A percentile compares a stretch with the other conserved stretches of the same genome.
Conservation (phyloP, 2,329 filamentous ascomycete genomes). For the Microcyclosporella mali region DNA sequence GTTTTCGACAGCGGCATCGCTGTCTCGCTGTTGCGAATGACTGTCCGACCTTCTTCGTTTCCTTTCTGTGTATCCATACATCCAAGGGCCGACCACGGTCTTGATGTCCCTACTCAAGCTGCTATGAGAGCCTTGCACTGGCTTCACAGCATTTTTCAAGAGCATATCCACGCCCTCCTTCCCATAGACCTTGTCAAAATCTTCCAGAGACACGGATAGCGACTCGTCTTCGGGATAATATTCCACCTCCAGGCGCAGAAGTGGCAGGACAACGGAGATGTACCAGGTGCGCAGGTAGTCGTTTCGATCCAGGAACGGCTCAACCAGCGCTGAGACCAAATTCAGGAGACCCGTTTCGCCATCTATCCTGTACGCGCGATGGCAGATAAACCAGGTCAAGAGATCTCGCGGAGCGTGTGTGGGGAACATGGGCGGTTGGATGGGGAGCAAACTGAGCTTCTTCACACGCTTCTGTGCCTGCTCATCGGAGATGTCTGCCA, state of each 20-base stretch:
- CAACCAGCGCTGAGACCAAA: constrained; percentile 61
- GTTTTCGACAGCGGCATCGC: constrained; percentile 5
- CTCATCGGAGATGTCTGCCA: constrained; percentile 56
- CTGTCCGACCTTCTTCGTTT: constrained; percentile 35
- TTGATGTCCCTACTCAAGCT: constrained; percentile 57
- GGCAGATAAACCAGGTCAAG: constrained; percentile 59
- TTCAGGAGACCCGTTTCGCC: constrained; percentile 64
- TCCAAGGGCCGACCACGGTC: constrained; percentile 66
- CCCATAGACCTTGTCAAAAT: constrained; percentile 59
- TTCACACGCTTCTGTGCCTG: constrained; percentile 58
- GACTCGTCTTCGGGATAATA: constrained; percentile 55
- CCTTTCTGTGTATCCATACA: constrained; percentile 60
- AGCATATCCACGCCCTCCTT: constrained; percentile 55
- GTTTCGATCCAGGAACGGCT: constrained; percentile 60
- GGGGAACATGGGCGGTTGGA: constrained; percentile 47
- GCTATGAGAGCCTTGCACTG: constrained; percentile 32
- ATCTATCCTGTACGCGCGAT: constrained; percentile 63
- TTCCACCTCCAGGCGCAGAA: constrained; percentile 62
- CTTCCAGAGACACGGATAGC: constrained; percentile 55
- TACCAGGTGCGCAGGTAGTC: constrained; percentile 61
- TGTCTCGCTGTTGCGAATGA: constrained; percentile 1
- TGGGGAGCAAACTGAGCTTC: constrained; percentile 57
- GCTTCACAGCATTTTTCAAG: constrained; percentile 47
- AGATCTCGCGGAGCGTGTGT: constrained; percentile 48
- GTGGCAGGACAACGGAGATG: constrained; percentile 61